Evolutionary conservation across 2,329 filamentous ascomycete genomes (phyloP), one percentile per base, ranked within the genome.

Genomic region (Venturia oleaginea): DNA sequence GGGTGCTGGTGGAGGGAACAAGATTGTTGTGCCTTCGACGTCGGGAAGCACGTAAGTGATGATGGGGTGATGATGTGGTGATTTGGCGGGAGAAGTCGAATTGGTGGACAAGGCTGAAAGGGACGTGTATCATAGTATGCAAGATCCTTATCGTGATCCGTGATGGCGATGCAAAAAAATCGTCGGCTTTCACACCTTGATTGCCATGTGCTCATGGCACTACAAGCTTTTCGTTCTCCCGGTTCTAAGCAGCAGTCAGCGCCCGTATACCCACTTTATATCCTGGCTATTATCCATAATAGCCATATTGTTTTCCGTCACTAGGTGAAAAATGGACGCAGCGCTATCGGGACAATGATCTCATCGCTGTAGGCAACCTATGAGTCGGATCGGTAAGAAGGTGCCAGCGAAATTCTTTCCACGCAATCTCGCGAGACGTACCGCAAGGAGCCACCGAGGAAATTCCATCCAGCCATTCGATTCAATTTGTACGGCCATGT

Each of bases 1-100:
- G 66, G 76, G 73, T 64, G 70, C 75, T 43, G 70, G 68, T 43
- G 70, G 68, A 11, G 60, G n/a, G 72, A 22, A 71, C 61, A 73
- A 75, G 60, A 17, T 51, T 42, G 71, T 68, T 27, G 69, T 67
- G 37, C 68, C 66, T 34, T 70, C 71, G 61, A 70, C 67, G 63
- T 71, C 71, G 40, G 68, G 67, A 40, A 71, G 68, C 61, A 70
- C 34, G 19, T 54, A 34, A 54, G 51, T 17, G 22, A 51, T 5
- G 1, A n/a, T n/a, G n/a, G n/a, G n/a, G n/a, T n/a, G n/a, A n/a
- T n/a, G n/a, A n/a, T 11, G 30, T 10, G 8, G 2, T 3, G 2
- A 11, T n/a, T 34, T 34, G 3, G 19, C 3, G 46, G 22, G 46
- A 51, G 2, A 51, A 27, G 15, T 17, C 7, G 11, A 24, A 2